Evolutionary conservation across 768 basidiomycete genomes (phyloP).

Genomic region (Tulasnella sp.): DNA sequence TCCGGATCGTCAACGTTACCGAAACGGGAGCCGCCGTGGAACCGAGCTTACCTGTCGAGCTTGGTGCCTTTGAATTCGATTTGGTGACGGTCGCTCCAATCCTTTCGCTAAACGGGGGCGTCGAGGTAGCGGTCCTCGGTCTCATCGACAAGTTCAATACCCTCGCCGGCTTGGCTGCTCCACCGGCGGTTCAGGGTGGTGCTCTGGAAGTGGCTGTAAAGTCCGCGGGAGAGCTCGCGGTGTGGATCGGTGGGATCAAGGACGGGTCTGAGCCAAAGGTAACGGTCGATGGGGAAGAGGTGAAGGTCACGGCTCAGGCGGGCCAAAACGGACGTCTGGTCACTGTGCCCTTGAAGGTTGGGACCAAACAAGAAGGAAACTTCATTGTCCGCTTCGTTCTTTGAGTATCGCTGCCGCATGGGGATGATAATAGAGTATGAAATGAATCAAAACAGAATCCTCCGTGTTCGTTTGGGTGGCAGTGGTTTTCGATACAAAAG

Average conservation of each 20-base stretch:
- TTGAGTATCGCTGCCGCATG: neutral
- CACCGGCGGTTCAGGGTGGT: neutral
- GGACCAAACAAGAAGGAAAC: neutral
- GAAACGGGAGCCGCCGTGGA: neutral
- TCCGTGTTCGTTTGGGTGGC: too few relatives aligned
- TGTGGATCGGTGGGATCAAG: neutral
- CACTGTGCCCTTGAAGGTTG: neutral
- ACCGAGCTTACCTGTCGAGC: neutral
- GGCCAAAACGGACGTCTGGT: neutral
- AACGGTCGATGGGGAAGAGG: neutral
- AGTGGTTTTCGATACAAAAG: too few relatives aligned
- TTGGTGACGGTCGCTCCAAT: conserved; percentile 13
- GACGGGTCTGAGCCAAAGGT: neutral
- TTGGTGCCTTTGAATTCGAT: conserved; percentile 15
- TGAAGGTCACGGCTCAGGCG: neutral
- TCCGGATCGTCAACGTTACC: neutral
- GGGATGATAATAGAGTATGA: too few relatives aligned
- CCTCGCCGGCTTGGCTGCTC: conserved; percentile 3
- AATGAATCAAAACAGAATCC: too few relatives aligned
- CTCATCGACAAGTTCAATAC: conserved; percentile 15
- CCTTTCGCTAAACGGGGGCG: neutral
- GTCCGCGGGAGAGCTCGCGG: neutral
- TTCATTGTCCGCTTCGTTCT: neutral
- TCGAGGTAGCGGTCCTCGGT: conserved; percentile 5
- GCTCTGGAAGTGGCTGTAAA: neutral